Conservation (phyloP, 208 protist genomes). For the Leishmania guyanensis region DNA sequence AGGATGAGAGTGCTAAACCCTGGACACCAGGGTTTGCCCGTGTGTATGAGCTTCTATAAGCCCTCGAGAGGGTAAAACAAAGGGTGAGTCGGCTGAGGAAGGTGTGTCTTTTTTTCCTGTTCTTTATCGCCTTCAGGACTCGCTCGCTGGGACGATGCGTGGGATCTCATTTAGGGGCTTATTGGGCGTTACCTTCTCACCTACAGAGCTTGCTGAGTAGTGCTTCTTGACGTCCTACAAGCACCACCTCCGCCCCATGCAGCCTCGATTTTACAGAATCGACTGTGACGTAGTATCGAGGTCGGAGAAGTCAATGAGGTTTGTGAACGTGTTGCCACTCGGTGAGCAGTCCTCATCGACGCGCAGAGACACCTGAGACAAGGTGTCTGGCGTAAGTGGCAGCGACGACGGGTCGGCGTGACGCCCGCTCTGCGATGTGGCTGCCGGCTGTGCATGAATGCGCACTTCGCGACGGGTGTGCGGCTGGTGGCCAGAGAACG, state of each 20-base stretch:
- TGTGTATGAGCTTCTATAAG: not conserved
- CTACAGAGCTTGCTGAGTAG: not conserved
- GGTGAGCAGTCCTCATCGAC: conserved; percentile 26
- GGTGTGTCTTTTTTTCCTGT: not conserved
- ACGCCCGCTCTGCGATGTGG: not conserved
- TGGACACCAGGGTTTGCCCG: not conserved
- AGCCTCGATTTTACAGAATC: not conserved
- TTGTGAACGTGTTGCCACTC: conserved; percentile 72
- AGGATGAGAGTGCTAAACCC: not conserved
- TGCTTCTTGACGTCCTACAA: not conserved
- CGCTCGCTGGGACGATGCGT: not conserved
- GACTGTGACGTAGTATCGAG: conserved; percentile 47
- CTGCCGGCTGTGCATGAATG: not conserved
- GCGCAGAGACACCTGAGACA: conserved; percentile 9
- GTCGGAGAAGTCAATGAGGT: conserved; percentile 72
- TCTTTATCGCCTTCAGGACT: too few species aligned
- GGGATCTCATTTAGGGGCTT: not conserved
- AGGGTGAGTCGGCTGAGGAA: not conserved
- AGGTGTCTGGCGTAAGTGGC: conserved; percentile 18
- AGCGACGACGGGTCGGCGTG: conserved; percentile 33
- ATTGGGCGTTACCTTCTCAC: not conserved
- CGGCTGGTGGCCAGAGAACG: not conserved
- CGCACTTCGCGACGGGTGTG: not conserved
- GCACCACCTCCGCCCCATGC: not conserved
- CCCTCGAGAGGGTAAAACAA: not conserved